These are phyloP conservation scores for Sporothrix mexicana DNA, from an alignment of 2,329 filamentous ascomycete genomes.

Conservation along the genomic window DNA sequence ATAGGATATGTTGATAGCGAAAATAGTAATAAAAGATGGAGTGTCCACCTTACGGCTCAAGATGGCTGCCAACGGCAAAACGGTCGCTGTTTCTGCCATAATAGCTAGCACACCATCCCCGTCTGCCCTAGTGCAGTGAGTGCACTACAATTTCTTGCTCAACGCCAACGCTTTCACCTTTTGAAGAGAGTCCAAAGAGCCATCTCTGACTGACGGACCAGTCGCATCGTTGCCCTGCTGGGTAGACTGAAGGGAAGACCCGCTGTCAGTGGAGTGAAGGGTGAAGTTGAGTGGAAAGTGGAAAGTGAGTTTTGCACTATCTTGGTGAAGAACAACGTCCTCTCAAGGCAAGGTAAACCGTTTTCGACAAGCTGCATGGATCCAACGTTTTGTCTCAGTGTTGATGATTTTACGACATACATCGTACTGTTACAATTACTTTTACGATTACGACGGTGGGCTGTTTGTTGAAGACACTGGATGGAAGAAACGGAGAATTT, in stretches of 20 bases:
- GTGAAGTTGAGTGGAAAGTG: neutral
- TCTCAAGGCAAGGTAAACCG: neutral
- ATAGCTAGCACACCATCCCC: neutral
- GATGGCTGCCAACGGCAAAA: neutral
- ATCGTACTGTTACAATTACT: no score
- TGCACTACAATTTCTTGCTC: neutral
- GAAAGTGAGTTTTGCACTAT: neutral
- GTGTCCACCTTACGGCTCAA: neutral
- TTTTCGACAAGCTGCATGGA: neutral
- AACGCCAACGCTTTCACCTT: conserved; percentile 18
- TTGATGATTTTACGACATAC: neutral
- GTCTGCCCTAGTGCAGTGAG: neutral
- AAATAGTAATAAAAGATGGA: neutral
- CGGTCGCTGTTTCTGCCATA: neutral
- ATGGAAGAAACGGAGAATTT: neutral
- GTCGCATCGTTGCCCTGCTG: neutral
- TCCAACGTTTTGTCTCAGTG: neutral
- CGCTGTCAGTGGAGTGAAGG: neutral
- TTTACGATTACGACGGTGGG: neutral
- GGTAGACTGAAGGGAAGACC: neutral
- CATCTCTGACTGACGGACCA: neutral
- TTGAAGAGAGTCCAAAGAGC: neutral
- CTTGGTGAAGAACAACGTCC: neutral
- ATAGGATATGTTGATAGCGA: neutral
- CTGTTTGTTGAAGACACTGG: neutral